These are phyloP conservation scores for Dactylorhiza incarnata DNA, from an alignment of 106 monocot species.

Conservation along the genomic window DNA sequence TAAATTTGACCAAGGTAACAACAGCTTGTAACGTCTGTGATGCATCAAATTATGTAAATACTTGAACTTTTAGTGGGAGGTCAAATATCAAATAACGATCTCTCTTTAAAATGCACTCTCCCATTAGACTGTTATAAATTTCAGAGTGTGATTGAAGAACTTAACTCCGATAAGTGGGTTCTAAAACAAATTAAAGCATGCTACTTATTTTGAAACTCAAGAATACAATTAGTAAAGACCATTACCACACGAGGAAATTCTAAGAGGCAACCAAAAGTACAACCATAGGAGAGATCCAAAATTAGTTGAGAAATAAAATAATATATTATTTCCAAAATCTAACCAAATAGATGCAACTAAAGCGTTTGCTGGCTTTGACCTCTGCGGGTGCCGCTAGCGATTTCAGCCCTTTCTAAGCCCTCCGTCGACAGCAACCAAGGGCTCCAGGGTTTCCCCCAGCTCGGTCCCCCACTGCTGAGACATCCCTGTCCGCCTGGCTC, in stretches of 20 bases:
- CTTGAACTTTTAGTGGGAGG: neutral
- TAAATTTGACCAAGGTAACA: neutral
- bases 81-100: neutral
- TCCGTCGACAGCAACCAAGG: too few relatives aligned
- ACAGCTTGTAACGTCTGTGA: neutral
- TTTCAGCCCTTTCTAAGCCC: too few relatives aligned
- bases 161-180: neutral
- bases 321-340: too few relatives aligned
- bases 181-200: neutral
- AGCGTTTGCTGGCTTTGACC: too few relatives aligned
- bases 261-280: neutral
- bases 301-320: too few relatives aligned
- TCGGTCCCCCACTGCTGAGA: too few relatives aligned
- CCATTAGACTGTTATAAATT: neutral
- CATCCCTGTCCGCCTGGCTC: too few relatives aligned
- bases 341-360: too few relatives aligned
- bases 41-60: neutral
- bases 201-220: slow-evolving; percentile 1
- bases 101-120: neutral
- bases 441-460: too few relatives aligned
- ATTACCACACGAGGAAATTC: neutral
- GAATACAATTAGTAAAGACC: neutral
- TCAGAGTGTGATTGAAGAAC: slow-evolving; percentile 2
- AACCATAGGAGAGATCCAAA: neutral
- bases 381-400: too few relatives aligned